phyloP scores from a whole-genome alignment of 257 asterid species.

The Solanum rostratum region DNA sequence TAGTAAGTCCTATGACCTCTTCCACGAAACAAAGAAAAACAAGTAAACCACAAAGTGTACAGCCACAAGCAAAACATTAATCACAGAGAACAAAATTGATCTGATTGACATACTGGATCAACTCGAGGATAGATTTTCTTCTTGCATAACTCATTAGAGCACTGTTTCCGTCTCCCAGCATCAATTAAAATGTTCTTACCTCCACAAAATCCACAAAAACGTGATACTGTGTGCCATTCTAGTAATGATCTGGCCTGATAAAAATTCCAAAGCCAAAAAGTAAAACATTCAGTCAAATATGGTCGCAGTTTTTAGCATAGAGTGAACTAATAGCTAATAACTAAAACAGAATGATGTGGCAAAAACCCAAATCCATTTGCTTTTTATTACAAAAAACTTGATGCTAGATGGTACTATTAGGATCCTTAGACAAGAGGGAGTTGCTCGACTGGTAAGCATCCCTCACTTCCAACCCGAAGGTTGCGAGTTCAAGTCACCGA shows the following conservation, averaged over 20 bases:
- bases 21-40: not conserved
- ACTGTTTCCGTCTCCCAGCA: slow-evolving; percentile 85
- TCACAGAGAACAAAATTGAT: not conserved
- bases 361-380: not conserved
- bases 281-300: not conserved
- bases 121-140: slow-evolving; percentile 87
- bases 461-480: no score
- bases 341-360: not conserved
- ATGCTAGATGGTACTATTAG: not conserved
- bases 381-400: not conserved
- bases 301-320: not conserved
- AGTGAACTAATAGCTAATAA: not conserved
- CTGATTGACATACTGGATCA: slow-evolving; percentile 62
- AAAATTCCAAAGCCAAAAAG: slow-evolving; percentile 1
- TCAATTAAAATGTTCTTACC: slow-evolving; percentile 47
- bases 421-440: not conserved
- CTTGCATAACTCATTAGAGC: slow-evolving; percentile 69
- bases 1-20: not conserved
- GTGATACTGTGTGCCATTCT: slow-evolving; percentile 73
- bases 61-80: not conserved
- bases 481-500: no score
- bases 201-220: slow-evolving; percentile 87
- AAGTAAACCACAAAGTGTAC: not conserved
- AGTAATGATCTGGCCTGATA: slow-evolving; percentile 79
- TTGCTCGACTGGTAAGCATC: no score